Conservation (phyloP, 306 rosid species). For the Fragaria vesca region DNA sequence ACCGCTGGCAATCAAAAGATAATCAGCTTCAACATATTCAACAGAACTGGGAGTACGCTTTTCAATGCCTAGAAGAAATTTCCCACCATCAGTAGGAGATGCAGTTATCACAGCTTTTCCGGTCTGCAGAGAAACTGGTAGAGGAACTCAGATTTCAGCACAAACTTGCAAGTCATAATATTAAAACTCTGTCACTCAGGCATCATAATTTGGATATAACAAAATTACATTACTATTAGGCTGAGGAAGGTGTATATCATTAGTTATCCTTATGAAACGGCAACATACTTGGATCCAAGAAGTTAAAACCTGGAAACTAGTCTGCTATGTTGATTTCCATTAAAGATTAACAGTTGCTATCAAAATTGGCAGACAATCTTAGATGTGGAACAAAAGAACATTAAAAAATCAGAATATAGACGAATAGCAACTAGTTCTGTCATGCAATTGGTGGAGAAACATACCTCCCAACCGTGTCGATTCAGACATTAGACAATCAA, state of each 20-base stretch:
- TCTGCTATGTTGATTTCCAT: neutral
- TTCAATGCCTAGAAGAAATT: conserved; percentile 63
- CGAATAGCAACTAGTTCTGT: neutral
- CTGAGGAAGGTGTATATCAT: neutral
- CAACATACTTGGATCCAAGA: neutral
- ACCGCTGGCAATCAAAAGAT: conserved; percentile 86
- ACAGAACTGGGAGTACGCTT: conserved; percentile 33
- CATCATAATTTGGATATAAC: conserved; percentile 1
- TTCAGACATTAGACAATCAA: conserved; percentile 86
- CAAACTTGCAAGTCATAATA: conserved; percentile 16
- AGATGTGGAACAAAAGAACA: neutral
- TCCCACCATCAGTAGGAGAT: conserved; percentile 44
- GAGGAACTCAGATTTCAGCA: conserved; percentile 41
- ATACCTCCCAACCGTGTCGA: conserved; percentile 59
- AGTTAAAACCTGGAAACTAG: neutral
- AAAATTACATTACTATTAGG: neutral
- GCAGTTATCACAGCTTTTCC: conserved; percentile 60
- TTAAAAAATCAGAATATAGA: neutral
- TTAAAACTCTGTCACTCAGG: conserved; percentile 3
- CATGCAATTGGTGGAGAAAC: conserved; percentile 19
- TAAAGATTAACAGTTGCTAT: neutral
- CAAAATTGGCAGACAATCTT: neutral
- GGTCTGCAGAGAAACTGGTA: conserved; percentile 78
- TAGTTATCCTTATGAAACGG: neutral
- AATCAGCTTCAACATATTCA: conserved; percentile 69